phyloP scores from a whole-genome alignment of 352 stramenopile species.

The Pythium chondricola region DNA sequence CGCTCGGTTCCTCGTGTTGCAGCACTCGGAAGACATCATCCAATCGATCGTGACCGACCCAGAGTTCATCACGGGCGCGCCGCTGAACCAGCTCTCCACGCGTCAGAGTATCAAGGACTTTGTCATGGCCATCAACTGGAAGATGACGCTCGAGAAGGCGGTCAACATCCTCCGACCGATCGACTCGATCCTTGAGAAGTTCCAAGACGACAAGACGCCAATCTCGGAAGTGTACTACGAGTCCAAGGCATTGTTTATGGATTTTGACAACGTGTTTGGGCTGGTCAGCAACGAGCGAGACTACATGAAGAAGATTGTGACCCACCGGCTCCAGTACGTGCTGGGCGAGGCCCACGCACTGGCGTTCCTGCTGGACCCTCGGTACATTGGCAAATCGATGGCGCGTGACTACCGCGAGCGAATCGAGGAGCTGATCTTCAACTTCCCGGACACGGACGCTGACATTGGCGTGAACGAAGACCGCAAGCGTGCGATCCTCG shows the following conservation, averaged over 20 bases:
- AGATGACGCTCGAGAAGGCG: slow-evolving; percentile 72
- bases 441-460: slow-evolving; percentile 62
- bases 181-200: slow-evolving; percentile 79
- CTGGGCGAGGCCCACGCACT: slow-evolving; percentile 68
- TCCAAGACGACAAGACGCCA: slow-evolving; percentile 68
- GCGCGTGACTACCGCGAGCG: slow-evolving; percentile 74
- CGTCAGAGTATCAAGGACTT: slow-evolving; percentile 72
- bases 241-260: slow-evolving; percentile 66
- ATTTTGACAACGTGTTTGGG: slow-evolving; percentile 73
- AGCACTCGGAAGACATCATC: slow-evolving; percentile 61
- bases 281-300: slow-evolving; percentile 60
- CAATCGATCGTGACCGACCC: slow-evolving; percentile 69
- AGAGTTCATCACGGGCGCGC: slow-evolving; percentile 41
- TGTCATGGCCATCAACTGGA: slow-evolving; percentile 66
- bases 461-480: slow-evolving; percentile 64
- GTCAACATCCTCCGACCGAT: slow-evolving; percentile 76
- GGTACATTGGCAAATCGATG: slow-evolving; percentile 82
- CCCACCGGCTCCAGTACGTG: slow-evolving; percentile 66
- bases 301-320: slow-evolving; percentile 83
- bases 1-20: slow-evolving; percentile 58
- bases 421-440: slow-evolving; percentile 82
- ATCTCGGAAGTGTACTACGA: slow-evolving; percentile 84
- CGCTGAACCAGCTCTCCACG: slow-evolving; percentile 40
- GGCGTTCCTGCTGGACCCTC: slow-evolving; percentile 66
- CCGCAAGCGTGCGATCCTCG: slow-evolving; percentile 56